Evolutionary conservation across 192 early-diverging fungal genomes (phyloP), one percentile per base, ranked within the genome.

Genomic region (Coemansia sp.): DNA sequence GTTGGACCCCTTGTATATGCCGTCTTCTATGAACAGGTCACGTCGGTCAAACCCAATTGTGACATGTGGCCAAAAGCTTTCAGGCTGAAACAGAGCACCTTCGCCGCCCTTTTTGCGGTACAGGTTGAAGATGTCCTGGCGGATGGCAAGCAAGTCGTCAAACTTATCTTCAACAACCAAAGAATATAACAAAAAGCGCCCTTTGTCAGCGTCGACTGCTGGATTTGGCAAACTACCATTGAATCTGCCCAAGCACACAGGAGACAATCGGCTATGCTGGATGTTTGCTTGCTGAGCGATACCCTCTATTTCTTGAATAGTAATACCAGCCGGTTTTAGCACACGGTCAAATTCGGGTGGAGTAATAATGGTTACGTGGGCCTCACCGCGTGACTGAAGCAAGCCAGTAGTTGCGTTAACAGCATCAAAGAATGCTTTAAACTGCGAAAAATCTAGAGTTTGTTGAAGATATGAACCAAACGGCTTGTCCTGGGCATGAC

Each of bases 361-460:
- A 8, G 77, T 69, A 37, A 92, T 73, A 11, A 91, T 82, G 6
- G 90, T 92, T 52, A 92, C 60, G 49, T 92, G 90, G 19, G 90
- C 75, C 52, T 92, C 90, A 24, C 87, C 88, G 39, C 84, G 83
- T 39, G 69, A 60, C 54, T 65, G 68, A 22, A 85, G 62, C 9
- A 67, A 56, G 48, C 71, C 66, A 39, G 69, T 38, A 1, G 85
- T 80, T 1, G 79, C 66, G 57, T 85, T 87, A 14, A 87, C 53
- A 3, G 63, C 41, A 10, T 81, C 59, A 51, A 88, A 86, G 7
- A 88, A 53, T 7, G 74, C 78, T 45, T 77, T 52, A 41, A 86
- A 74, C 37, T 79, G 83, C n/a, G 72, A 60, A 73, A 66, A 89
- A 61, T 87, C 79, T 2, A 91, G 69, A 9, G 84, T 83, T 52